These are phyloP conservation scores for Venturia asperata DNA, from an alignment of 2,329 filamentous ascomycete species.

Conservation along the genomic window DNA sequence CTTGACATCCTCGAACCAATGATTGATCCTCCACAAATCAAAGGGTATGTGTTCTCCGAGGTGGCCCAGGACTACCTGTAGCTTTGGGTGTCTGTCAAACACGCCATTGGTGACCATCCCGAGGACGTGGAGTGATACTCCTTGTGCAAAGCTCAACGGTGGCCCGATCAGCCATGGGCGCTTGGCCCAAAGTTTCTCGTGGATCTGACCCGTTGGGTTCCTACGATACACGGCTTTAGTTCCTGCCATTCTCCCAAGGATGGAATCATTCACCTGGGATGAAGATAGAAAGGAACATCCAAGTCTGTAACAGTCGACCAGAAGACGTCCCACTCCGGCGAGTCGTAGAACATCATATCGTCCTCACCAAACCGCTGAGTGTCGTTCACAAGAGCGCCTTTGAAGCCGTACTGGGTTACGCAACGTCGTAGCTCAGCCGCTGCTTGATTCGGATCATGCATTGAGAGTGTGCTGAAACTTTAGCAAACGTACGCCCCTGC, in stretches of 20 bases:
- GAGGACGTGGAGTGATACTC: slow-evolving; percentile 51
- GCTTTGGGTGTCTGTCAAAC: slow-evolving; percentile 42
- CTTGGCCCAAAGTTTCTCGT: slow-evolving; percentile 53
- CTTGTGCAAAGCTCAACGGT: slow-evolving; percentile 36
- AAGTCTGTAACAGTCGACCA: slow-evolving; percentile 53
- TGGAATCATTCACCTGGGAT: slow-evolving; percentile 40
- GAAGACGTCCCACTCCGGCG: slow-evolving; percentile 54
- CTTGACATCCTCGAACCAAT: slow-evolving; percentile 51
- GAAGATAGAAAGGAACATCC: slow-evolving; percentile 58
- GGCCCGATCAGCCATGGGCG: slow-evolving; percentile 52
- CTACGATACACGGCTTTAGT: not conserved
- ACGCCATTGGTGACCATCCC: slow-evolving; percentile 46
- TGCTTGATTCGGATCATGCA: slow-evolving; percentile 48
- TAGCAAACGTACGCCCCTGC: not conserved
- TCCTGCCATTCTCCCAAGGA: not conserved
- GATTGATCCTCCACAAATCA: slow-evolving; percentile 39
- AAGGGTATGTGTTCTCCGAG: slow-evolving; percentile 46
- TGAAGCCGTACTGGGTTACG: slow-evolving; percentile 42
- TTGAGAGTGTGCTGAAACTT: slow-evolving; percentile 25
- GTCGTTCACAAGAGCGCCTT: slow-evolving; percentile 44
- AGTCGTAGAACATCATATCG: slow-evolving; percentile 59
- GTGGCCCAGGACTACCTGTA: slow-evolving; percentile 44
- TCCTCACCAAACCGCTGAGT: slow-evolving; percentile 52
- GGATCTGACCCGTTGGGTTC: slow-evolving; percentile 47
- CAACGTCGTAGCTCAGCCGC: slow-evolving; percentile 46